Evolutionary conservation across 352 stramenopile genomes (phyloP).

Genomic region (Proteromonas lacertae): DNA sequence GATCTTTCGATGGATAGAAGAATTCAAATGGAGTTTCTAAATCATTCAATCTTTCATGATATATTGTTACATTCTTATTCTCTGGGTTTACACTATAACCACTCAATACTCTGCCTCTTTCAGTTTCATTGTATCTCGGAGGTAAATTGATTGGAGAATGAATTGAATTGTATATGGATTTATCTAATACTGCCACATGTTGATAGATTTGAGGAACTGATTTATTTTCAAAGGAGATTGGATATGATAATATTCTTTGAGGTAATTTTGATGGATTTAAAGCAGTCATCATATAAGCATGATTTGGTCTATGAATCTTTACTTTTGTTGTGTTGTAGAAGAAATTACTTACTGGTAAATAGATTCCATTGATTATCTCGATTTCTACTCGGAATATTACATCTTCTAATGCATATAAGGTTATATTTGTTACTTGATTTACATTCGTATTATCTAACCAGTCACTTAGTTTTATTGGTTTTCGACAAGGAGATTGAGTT

Average conservation of each 20-base stretch:
- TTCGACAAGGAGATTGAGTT: constrained; percentile 52
- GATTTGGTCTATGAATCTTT: constrained; percentile 19
- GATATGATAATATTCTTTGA: constrained; percentile 24
- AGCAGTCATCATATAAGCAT: constrained; percentile 29
- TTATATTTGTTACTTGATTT: constrained; percentile 61
- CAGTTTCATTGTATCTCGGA: constrained; percentile 51
- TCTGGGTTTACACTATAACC: constrained; percentile 48
- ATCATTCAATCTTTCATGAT: constrained; percentile 27
- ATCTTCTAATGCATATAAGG: constrained; percentile 65
- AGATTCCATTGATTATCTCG: constrained; percentile 68
- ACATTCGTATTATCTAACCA: constrained; percentile 53
- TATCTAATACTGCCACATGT: constrained; percentile 23
- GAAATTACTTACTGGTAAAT: constrained; percentile 29
- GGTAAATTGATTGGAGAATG: constrained; percentile 63
- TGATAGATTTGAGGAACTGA: constrained; percentile 38
- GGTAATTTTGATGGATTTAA: constrained; percentile 1
- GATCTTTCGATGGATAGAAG: constrained; percentile 18
- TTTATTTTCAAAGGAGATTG: constrained; percentile 37
- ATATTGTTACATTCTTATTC: constrained; percentile 22
- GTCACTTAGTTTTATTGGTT: constrained; percentile 37
- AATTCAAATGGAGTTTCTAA: constrained; percentile 19
- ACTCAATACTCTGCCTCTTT: constrained; percentile 56
- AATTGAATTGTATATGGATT: constrained; percentile 10
- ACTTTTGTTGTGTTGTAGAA: constrained; percentile 61
- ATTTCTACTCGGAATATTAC: constrained; percentile 65